Conservation (phyloP, 257 asterid genomes). For the Jacaranda mimosifolia region DNA sequence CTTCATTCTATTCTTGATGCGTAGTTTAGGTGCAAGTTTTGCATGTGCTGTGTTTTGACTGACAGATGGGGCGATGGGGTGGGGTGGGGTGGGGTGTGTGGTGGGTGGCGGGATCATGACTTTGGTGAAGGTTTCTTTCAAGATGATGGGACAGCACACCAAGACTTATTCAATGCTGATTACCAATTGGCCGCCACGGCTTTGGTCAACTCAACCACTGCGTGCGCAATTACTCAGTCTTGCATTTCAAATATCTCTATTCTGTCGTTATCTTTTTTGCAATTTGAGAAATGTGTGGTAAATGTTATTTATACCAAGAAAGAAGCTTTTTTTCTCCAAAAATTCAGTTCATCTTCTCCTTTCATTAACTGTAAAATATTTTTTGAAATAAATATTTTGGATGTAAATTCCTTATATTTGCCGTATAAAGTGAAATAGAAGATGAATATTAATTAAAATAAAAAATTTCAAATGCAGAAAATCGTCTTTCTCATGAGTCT, state of each 20-base stretch:
- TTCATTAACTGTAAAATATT: too few relatives aligned
- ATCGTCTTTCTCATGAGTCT: too few relatives aligned
- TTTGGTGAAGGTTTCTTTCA: not conserved
- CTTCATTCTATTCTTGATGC: not conserved
- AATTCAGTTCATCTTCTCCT: too few relatives aligned
- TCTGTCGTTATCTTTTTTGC: not conserved
- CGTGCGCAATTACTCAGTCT: not conserved
- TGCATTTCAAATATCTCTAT: not conserved
- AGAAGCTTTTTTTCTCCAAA: not conserved
- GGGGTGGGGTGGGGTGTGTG: not conserved
- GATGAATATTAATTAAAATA: too few relatives aligned
- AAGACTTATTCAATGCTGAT: constrained; percentile 15
- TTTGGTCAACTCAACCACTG: not conserved
- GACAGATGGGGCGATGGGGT: not conserved
- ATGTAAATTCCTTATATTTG: too few relatives aligned
- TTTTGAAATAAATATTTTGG: too few relatives aligned
- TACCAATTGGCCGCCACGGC: not conserved
- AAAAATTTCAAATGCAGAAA: too few relatives aligned
- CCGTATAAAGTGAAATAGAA: too few relatives aligned
- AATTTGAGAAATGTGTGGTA: not conserved
- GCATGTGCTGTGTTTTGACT: constrained; percentile 22
- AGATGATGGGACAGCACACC: constrained; percentile 3
- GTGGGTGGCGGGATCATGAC: not conserved
- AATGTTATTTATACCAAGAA: not conserved
- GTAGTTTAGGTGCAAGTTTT: constrained; percentile 1